Base-by-base conservation (phyloP, 768 basidiomycete genomes). In the Pholiota conissans region DNA sequence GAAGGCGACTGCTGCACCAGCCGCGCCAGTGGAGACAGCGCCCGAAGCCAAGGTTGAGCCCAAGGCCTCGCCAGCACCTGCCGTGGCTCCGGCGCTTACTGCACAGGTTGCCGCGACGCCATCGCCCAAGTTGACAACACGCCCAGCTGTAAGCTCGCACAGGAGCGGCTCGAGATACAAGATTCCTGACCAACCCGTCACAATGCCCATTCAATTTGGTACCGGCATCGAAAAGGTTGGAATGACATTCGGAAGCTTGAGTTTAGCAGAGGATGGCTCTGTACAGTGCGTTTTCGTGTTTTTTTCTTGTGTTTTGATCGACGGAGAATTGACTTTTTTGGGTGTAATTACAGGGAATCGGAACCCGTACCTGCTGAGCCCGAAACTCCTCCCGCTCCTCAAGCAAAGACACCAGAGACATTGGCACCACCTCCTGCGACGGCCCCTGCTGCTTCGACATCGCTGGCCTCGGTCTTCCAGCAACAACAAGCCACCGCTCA, bases 161-260 rank as follows among this genome's bases (percentile, higher is more conserved):
- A 81, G 86, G 47, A 75, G 72, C 62, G 82, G 77, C 46, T 81
- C 83, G 30, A 84, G 84, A 51, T 86, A 87, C 75, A 92, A 91
- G 76, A 81, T 79, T 20, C 82, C 80, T 4, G 89, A 92, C 59
- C 88, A 90, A 56, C 84, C 91, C 34, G 92, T 93, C 16, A 86
- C 93, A 55, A 86, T 93, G 83, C 90, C 91, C 1, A 80, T 81
- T 42, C 84, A 81, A 51, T 88, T 87, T 69, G 81, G 83, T 28
- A 65, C 81, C 30, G 79, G 79, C 16, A 68, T 89, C 22, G 91
- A 92, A 67, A 92, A 90, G 67, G 76, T 93, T 51, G 91, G 91
- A 49, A 92, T 94, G 91, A 91, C 93, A 66, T 94, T 94, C 67
- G 91, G 91, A 50, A 93, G 90, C 69, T 73, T 93, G 64, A 89